phyloP scores from a whole-genome alignment of 768 basidiomycete species.

The Termitomyces titanicus region DNA sequence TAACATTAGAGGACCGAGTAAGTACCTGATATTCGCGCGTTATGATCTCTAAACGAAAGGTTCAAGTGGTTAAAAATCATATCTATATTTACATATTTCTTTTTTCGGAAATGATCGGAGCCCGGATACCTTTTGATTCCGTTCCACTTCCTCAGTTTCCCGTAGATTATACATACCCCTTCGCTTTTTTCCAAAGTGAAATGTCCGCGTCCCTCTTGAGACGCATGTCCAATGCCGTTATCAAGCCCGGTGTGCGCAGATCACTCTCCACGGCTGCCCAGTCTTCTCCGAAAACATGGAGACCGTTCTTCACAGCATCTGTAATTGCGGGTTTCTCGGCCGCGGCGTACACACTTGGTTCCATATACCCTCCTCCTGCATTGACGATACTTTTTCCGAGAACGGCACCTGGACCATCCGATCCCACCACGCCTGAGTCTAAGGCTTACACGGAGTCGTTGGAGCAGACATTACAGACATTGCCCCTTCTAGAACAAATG shows the following conservation, averaged over 20 bases:
- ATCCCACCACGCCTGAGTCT: slow-evolving; percentile 54
- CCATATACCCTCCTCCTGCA: slow-evolving; percentile 67
- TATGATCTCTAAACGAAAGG: no score
- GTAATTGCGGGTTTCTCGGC: slow-evolving; percentile 31
- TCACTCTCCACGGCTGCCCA: slow-evolving; percentile 6
- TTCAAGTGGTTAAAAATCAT: no score
- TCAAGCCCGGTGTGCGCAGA: slow-evolving; percentile 1
- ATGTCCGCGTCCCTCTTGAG: slow-evolving; percentile 11
- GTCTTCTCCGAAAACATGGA: slow-evolving; percentile 15
- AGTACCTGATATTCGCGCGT: no score
- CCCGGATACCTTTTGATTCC: background rate
- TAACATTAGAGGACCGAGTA: no score
- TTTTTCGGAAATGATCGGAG: background rate
- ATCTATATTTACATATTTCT: background rate
- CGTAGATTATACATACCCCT: slow-evolving; percentile 7
- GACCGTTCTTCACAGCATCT: slow-evolving; percentile 20
- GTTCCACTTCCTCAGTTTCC: background rate
- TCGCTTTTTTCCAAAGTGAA: background rate
- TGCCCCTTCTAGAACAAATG: slow-evolving; percentile 45
- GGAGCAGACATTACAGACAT: slow-evolving; percentile 63
- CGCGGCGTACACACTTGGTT: slow-evolving; percentile 50
- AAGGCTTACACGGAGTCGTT: slow-evolving; percentile 53
- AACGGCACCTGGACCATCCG: slow-evolving; percentile 67
- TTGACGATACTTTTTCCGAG: slow-evolving; percentile 73
- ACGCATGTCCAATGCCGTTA: slow-evolving; percentile 1